Evolutionary conservation across 129 eudicot species (phyloP).

Genomic region (Erigeron canadensis): DNA sequence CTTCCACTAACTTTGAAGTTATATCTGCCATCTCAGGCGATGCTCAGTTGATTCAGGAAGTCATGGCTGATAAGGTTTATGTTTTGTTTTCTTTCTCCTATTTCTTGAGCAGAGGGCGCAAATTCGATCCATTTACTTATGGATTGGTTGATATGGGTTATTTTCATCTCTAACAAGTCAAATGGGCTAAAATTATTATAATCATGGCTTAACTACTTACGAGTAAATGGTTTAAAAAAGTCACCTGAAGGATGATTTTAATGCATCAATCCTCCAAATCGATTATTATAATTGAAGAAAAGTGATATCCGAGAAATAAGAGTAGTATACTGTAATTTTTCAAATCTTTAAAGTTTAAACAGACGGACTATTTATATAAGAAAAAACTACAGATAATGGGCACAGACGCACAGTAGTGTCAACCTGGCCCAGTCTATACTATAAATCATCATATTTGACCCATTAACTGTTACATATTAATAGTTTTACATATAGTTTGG

Average conservation of each 20-base stretch:
- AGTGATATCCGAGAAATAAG: too few species aligned
- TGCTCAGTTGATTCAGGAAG: constrained; percentile 76
- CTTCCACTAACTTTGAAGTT: constrained; percentile 67
- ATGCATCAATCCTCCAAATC: background rate
- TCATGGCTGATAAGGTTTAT: constrained; percentile 69
- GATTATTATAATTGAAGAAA: too few species aligned
- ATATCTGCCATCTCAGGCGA: constrained; percentile 65
- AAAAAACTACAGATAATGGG: too few species aligned
- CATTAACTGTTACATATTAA: too few species aligned
- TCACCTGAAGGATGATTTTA: background rate
- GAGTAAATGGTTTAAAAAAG: background rate
- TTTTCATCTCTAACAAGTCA: background rate
- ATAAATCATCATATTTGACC: too few species aligned
- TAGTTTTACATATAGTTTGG: too few species aligned
- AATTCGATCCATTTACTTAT: background rate
- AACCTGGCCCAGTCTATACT: too few species aligned
- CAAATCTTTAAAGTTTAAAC: too few species aligned
- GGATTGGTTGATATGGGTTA: background rate
- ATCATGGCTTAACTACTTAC: background rate
- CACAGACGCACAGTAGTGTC: too few species aligned
- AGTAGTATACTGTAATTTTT: too few species aligned
- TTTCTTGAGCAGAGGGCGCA: background rate
- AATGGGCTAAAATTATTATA: background rate
- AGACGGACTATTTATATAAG: too few species aligned
- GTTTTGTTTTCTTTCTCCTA: constrained; percentile 7